A percentile compares a stretch with the other conserved stretches of the same genome.
These are phyloP conservation scores for Tetracentron sinense DNA, from an alignment of 164 flowering plant genomes.

Conservation along the genomic window DNA sequence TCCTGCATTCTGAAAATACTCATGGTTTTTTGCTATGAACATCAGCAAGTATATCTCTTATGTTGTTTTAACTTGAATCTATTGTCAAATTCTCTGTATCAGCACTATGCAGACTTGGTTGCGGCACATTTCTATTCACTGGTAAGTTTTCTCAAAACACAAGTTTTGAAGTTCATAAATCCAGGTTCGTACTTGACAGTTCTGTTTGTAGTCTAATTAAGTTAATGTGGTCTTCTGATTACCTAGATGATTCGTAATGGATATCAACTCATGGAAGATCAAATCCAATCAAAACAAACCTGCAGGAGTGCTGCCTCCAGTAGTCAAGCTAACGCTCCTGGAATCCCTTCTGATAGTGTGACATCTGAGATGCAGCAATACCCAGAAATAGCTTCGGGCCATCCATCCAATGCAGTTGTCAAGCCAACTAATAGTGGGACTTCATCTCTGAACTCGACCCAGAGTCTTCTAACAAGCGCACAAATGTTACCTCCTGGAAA, in stretches of 20 bases:
- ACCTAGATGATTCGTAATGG: conserved; percentile 82
- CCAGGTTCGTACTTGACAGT: not conserved
- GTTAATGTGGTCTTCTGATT: not conserved
- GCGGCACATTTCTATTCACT: conserved; percentile 58
- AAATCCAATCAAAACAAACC: conserved; percentile 49
- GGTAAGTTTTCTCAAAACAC: conserved; percentile 40
- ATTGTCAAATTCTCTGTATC: conserved; percentile 26
- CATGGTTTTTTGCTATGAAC: not conserved
- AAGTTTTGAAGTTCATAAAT: not conserved
- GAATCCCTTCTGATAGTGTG: conserved; percentile 27
- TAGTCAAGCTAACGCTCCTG: conserved; percentile 39
- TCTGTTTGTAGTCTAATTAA: not conserved
- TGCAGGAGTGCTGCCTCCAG: conserved; percentile 26
- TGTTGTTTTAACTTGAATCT: conserved; percentile 7
- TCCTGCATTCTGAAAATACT: too few relatives aligned
- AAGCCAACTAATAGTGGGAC: conserved; percentile 34
- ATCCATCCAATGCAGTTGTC: conserved; percentile 36
- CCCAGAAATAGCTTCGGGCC: conserved; percentile 49
- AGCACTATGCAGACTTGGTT: conserved; percentile 82
- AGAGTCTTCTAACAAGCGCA: conserved; percentile 35
- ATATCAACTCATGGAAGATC: conserved; percentile 42
- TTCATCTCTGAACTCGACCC: conserved; percentile 38
- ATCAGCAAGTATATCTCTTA: not conserved
- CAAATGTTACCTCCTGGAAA: conserved; percentile 70
- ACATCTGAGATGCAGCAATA: conserved; percentile 53